Evolutionary conservation across 2,329 filamentous ascomycete genomes (phyloP), one percentile per base, ranked within the genome.

Genomic region (Ophiostoma australiae): DNA sequence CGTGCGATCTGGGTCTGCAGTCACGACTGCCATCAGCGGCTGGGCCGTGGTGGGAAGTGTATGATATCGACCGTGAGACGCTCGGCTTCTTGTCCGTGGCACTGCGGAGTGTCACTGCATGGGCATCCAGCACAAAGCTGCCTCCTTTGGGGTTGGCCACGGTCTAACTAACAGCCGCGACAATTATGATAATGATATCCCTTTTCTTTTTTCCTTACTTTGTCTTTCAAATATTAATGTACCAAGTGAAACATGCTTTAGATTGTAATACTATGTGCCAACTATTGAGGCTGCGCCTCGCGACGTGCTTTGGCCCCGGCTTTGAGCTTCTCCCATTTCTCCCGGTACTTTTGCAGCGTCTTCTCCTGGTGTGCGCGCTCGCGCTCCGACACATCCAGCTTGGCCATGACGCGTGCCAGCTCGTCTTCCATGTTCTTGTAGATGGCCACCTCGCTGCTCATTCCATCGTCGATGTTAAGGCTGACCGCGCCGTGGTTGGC

Each of bases 1-100:
- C 93, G 0, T 86, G 90, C 65, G 93, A 98, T 75, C 79, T 87
- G 0, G 89, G 86, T 0, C 87, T 91, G 15, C 93, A 92, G 78
- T n/a, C n/a, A 13, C 66, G 66, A 4, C 85, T 97, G 80, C 93
- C 94, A 0, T 55, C 70, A 37, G 70, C 72, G 23, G 91, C 91
- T 74, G 87, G 87, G 67, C 90, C 92, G 74, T 99, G 95, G 95
- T 99, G 95, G 95, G 94, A 97, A 80, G 92, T 98, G 0, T 98
- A 98, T 79, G 95, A 99, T 79, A 92, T 95, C 8, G 94, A 97
- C 76, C 85, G 95, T 69, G 95, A 99, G 82, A 93, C 97, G 78
- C 84, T 99, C 48, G 95, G 95, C 0, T 98, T 98, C 76, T 80
- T 98, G 72, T 93, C 97, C 3, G 92, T 97, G 13, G 93, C 86